A percentile compares a stretch with the other conserved stretches of the same genome.
Conservation (phyloP, 306 rosid genomes). For the Astragalus glycyphyllos region DNA sequence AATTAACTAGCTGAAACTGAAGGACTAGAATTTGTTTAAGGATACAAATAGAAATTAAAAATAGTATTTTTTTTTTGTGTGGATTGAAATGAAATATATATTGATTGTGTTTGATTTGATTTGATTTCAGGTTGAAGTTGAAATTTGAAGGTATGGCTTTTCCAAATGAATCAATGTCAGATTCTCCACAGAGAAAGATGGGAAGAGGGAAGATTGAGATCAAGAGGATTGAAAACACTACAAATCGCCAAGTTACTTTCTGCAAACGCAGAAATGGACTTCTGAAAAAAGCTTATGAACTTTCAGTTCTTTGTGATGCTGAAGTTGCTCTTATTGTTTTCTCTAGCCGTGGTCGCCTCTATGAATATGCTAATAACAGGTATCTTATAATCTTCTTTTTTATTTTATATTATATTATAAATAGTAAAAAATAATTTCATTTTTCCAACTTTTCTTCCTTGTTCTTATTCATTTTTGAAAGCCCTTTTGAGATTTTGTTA, state of each 20-base stretch:
- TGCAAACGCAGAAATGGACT: constrained; percentile 92
- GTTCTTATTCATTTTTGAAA: not conserved
- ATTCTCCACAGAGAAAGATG: constrained; percentile 77
- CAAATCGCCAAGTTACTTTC: constrained; percentile 98
- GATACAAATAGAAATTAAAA: not conserved
- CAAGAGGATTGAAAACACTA: constrained; percentile 96
- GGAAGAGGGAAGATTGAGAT: constrained; percentile 99
- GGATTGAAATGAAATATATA: not conserved
- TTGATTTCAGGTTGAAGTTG: constrained; percentile 48
- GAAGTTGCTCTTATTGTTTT: constrained; percentile 96
- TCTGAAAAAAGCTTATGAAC: constrained; percentile 94
- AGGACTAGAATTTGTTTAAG: constrained; percentile 2
- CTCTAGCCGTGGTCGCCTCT: constrained; percentile 97
- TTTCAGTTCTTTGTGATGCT: constrained; percentile 98
- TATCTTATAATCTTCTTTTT: constrained; percentile 45
- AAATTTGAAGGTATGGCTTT: constrained; percentile 67
- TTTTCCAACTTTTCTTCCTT: not conserved
- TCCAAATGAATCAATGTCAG: constrained; percentile 57
- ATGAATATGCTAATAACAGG: constrained; percentile 96
- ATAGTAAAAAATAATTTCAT: not conserved
- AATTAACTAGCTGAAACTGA: too few relatives aligned
- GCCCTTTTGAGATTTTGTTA: constrained; percentile 14
- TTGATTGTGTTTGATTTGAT: constrained; percentile 21
- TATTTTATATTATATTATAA: not conserved
- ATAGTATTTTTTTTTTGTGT: constrained; percentile 1